phyloP scores from a whole-genome alignment of 176 grass and related monocot species.

The Elaeis guineensis region DNA sequence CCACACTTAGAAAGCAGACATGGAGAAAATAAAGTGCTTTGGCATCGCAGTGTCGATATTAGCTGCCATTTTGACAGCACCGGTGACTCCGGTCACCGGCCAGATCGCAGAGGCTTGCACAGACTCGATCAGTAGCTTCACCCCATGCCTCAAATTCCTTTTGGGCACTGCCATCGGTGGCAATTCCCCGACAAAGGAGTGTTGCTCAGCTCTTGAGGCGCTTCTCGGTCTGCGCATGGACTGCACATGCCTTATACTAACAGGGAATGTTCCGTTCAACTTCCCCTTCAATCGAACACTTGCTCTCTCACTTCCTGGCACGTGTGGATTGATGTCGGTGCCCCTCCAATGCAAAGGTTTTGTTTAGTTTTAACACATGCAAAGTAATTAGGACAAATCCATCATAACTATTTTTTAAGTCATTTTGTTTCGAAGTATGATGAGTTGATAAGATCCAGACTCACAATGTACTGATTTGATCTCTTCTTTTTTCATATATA shows the following conservation, averaged over 20 bases:
- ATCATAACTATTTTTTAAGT: too few species aligned
- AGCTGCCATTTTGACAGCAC: background rate
- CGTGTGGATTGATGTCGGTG: conserved; percentile 42
- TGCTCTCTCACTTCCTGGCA: conserved; percentile 38
- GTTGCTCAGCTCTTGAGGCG: conserved; percentile 42
- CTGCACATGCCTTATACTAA: conserved; percentile 67
- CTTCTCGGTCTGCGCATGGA: conserved; percentile 31
- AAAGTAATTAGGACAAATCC: too few species aligned
- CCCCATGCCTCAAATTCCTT: conserved; percentile 62
- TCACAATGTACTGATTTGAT: too few species aligned
- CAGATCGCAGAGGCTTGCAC: conserved; percentile 59
- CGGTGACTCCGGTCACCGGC: conserved; percentile 17
- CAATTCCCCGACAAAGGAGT: conserved; percentile 45
- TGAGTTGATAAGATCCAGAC: too few species aligned
- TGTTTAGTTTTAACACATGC: too few species aligned
- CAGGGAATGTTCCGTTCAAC: conserved; percentile 61
- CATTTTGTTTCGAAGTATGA: too few species aligned
- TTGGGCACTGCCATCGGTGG: conserved; percentile 48
- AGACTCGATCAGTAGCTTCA: conserved; percentile 48
- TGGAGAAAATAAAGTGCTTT: background rate
- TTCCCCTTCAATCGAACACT: conserved; percentile 68
- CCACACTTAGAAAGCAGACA: background rate
- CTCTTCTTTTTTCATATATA: too few species aligned
- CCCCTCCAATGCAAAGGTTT: conserved; percentile 65
- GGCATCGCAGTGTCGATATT: background rate